Evolutionary conservation across 2,329 filamentous ascomycete genomes (phyloP), one percentile per base, ranked within the genome.

Genomic region (Neoscytalidium dimidiatum): DNA sequence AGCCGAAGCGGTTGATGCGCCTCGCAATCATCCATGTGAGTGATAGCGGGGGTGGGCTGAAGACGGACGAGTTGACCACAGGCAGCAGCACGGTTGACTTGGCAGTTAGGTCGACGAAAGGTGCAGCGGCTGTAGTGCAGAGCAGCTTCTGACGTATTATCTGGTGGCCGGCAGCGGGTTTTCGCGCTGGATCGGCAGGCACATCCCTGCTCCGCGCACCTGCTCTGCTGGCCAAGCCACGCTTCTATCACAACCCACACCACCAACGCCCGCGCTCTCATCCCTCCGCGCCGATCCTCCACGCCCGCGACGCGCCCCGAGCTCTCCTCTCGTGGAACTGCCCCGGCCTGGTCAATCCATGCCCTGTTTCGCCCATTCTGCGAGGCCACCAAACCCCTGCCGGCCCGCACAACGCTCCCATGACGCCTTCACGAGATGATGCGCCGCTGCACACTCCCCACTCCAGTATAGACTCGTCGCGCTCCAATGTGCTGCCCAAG

Each of bases 401-500:
- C 33, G 64, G 58, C 56, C 61, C 35, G 49, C 51, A 23, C 60
- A 52, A 74, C 72, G 72, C 71, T 72, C 61, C 60, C 66, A 78
- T 79, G 77, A 77, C 74, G 73, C 75, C 75, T 71, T 70, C 73
- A 69, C 75, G 75, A 73, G 74, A 78, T 77, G 77, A 69, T 66
- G 71, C 73, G 38, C 74, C 75, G 63, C 73, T 69, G 67, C 75
- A 69, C 66, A 71, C 73, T 35, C 74, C 75, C 64, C 73, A 70
- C 66, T 53, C 35, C 28, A 53, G 89, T 72, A 85, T 90, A 77
- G 88, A 90, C 73, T 81, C 87, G 69, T 84, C 87, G 70, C 56
- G 38, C 41, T 86, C 89, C 66, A 80, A 85, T 74, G 76, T 78
- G 64, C 77, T 88, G 66, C 84, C 87, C 68, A 91, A 89, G 79